phyloP scores from a whole-genome alignment of 305 asterid genomes.

The Fraxinus baroniana region DNA sequence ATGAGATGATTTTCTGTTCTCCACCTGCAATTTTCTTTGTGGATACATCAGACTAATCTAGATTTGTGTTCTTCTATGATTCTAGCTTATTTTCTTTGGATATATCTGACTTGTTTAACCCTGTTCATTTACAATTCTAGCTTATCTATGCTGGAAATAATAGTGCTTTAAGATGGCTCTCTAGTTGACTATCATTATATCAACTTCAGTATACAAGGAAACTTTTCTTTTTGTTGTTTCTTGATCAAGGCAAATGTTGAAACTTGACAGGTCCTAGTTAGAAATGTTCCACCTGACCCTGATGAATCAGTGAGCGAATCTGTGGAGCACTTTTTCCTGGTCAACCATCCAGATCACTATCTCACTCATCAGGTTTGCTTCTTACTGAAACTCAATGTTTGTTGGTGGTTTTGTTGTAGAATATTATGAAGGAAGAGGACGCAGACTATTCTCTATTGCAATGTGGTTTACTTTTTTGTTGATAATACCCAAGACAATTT shows the following conservation, averaged over 20 bases:
- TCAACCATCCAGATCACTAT: constrained; percentile 93
- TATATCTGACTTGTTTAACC: neutral
- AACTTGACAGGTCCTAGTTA: constrained; percentile 70
- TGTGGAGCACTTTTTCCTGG: constrained; percentile 97
- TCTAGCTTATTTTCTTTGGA: constrained; percentile 17
- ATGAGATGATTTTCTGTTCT: neutral
- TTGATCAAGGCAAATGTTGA: constrained; percentile 16
- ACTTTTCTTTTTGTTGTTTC: constrained; percentile 13
- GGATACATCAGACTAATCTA: constrained; percentile 2
- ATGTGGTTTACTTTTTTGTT: neutral
- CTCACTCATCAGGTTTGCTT: constrained; percentile 79
- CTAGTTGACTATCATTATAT: neutral
- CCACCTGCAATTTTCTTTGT: constrained; percentile 4
- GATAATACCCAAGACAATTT: neutral
- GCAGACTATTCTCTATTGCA: constrained; percentile 13
- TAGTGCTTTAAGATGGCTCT: neutral
- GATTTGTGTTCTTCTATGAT: neutral
- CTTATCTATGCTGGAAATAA: constrained; percentile 7
- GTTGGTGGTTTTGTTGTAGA: neutral
- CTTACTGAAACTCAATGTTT: constrained; percentile 7
- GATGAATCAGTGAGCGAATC: constrained; percentile 87
- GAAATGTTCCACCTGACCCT: constrained; percentile 89
- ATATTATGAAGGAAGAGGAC: neutral
- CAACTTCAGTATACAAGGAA: neutral
- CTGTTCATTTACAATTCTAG: constrained; percentile 11